Evolutionary conservation across 257 asterid species (phyloP).

Genomic region (Voacanga thouarsii): DNA sequence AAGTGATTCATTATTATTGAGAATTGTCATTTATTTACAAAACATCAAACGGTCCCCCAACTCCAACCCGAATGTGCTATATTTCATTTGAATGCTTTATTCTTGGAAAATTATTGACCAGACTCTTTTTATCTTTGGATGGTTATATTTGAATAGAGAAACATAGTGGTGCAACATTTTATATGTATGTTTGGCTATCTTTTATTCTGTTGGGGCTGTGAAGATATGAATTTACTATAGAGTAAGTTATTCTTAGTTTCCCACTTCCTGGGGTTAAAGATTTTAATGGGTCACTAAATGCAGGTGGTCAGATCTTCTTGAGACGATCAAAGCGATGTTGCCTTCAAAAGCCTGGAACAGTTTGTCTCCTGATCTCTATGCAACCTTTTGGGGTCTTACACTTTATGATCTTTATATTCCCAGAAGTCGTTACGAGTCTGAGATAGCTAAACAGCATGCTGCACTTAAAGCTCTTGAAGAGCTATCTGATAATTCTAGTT

Average conservation of each 20-base stretch:
- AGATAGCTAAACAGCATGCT: conserved; percentile 80
- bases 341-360: conserved; percentile 99
- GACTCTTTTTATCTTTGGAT: background rate
- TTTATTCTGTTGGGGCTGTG: background rate
- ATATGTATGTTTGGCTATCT: background rate
- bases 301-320: conserved; percentile 92
- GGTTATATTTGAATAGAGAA: background rate
- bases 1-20: too few species aligned
- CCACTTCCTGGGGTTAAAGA: background rate
- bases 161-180: background rate
- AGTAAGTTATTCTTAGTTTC: background rate
- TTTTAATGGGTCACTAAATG: conserved; percentile 18
- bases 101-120: background rate
- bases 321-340: conserved; percentile 80
- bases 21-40: too few species aligned
- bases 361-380: conserved; percentile 92
- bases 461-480: conserved; percentile 96
- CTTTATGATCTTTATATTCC: conserved; percentile 96
- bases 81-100: background rate
- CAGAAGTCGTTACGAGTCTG: conserved; percentile 82
- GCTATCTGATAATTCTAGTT: conserved; percentile 91
- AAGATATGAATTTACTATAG: background rate
- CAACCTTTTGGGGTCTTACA: conserved; percentile 99
- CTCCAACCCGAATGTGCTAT: background rate
- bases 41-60: too few species aligned